Evolutionary conservation across 78 protist species (phyloP), one percentile per base, ranked within the genome.

Genomic region (Polysphondylium violaceum): DNA sequence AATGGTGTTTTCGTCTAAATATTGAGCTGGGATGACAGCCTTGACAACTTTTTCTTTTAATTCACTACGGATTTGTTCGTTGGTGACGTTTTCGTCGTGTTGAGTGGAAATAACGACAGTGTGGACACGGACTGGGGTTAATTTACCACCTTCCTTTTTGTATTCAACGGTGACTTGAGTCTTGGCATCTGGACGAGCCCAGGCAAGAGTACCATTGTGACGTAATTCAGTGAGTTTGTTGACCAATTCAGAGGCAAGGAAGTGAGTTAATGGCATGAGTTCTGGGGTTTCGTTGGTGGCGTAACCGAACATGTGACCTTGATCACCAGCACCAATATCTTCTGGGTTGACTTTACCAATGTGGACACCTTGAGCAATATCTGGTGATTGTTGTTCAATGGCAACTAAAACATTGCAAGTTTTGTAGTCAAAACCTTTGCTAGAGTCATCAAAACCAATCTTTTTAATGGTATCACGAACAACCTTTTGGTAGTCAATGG

Each of bases 251-350:
- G 96, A 93, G 56, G 99, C 96, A 9, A 98, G 97, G 87, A 41
- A 31, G 92, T 96, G 98, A 72, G 99, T 93, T 69, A 99, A 90
- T 50, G 99, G 99, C 99, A 98, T 97, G 68, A 95, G 73, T 76
- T 74, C 87, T 67, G 88, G 94, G 64, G 99, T 97, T 97, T 99
- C 99, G 90, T 98, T 98, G 67, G 99, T 95, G 53, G 99, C 99
- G 63, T 99, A 99, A 69, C 99, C 99, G 88, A 99, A 99, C 99
- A 99, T 99, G 96, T 95, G 81, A n/a, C 99, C 99, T 69, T 99
- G 99, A 92, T 99, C 99, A 69, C 99, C 99, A 40, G 99, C 99
- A 23, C 99, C 99, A 40, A 98, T 47, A 81, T 98, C 98, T 55
- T 88, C 97, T 55, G 81, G 96, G 55, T 29, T 72, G 17, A 43